phyloP scores from a whole-genome alignment of 371 early-diverging fungal species.

The Mortierella sp. region DNA sequence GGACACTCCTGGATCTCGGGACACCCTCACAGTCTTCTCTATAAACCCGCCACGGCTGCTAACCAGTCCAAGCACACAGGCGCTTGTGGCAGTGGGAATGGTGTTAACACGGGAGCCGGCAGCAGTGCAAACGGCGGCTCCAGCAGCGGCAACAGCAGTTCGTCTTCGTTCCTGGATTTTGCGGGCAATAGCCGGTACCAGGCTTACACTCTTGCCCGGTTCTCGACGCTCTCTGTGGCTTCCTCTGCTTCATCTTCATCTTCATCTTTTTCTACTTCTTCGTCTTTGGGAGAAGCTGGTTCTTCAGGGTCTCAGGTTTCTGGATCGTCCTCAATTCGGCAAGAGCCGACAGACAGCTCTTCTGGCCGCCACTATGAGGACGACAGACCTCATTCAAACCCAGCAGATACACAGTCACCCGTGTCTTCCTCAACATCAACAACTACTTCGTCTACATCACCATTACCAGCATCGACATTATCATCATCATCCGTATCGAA shows the following conservation, averaged over 20 bases:
- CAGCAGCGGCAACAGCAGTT: constrained; percentile 6
- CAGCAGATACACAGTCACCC: constrained; percentile 40
- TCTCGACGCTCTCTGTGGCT: constrained; percentile 41
- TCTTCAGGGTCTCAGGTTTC: neutral
- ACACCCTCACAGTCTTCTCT: constrained; percentile 48
- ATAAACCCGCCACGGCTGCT: constrained; percentile 25
- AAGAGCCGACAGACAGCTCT: neutral
- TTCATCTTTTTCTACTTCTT: neutral
- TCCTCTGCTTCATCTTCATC: constrained; percentile 30
- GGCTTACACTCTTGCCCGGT: constrained; percentile 46
- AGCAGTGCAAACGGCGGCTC: neutral
- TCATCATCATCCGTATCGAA: neutral
- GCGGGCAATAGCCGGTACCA: constrained; percentile 54
- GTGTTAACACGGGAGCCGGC: constrained; percentile 4
- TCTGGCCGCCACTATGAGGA: constrained; percentile 13
- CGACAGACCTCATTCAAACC: constrained; percentile 40
- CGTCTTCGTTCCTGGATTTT: constrained; percentile 46
- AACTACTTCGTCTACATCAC: constrained; percentile 8
- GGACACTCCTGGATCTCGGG: constrained; percentile 57
- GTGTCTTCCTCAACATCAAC: constrained; percentile 17
- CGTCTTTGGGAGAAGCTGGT: neutral
- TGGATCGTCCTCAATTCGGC: constrained; percentile 7
- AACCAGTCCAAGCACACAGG: constrained; percentile 15
- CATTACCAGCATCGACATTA: neutral
- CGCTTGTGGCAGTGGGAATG: neutral